These are phyloP conservation scores for Suhomyces sp. DNA, from an alignment of 805 yeast species.

Conservation along the genomic window DNA sequence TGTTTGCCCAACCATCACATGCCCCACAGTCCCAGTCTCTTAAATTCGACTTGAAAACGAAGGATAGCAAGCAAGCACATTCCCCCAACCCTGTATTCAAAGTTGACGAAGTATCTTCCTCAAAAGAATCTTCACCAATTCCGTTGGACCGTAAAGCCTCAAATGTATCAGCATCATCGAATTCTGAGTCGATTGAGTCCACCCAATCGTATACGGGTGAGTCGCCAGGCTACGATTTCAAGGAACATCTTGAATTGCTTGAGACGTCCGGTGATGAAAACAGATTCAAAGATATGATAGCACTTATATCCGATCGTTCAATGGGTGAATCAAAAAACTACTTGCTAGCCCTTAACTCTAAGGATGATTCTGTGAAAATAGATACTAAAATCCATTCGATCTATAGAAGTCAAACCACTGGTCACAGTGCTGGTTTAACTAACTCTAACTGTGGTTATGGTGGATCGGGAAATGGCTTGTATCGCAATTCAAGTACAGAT, in stretches of 20 bases:
- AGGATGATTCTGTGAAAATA: conserved; percentile 20
- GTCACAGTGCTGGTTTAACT: conserved; percentile 7
- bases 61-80: not conserved
- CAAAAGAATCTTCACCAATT: not conserved
- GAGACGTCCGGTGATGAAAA: conserved; percentile 2
- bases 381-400: conserved; percentile 36
- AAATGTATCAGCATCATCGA: not conserved
- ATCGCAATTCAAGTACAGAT: conserved; percentile 6
- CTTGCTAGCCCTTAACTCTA: conserved; percentile 18
- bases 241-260: not conserved
- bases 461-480: conserved; percentile 1
- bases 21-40: not conserved
- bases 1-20: not conserved
- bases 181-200: conserved; percentile 5
- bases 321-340: conserved; percentile 25
- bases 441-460: conserved; percentile 1
- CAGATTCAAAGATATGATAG: conserved; percentile 21
- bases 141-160: not conserved
- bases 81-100: not conserved
- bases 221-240: not conserved
- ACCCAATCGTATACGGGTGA: conserved; percentile 4
- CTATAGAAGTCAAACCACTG: conserved; percentile 22
- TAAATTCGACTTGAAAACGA: conserved; percentile 3
- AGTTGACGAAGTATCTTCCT: not conserved
- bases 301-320: conserved; percentile 25